These are phyloP conservation scores for Zychaea mexicana DNA, from an alignment of 371 early-diverging fungal species.

Conservation along the genomic window DNA sequence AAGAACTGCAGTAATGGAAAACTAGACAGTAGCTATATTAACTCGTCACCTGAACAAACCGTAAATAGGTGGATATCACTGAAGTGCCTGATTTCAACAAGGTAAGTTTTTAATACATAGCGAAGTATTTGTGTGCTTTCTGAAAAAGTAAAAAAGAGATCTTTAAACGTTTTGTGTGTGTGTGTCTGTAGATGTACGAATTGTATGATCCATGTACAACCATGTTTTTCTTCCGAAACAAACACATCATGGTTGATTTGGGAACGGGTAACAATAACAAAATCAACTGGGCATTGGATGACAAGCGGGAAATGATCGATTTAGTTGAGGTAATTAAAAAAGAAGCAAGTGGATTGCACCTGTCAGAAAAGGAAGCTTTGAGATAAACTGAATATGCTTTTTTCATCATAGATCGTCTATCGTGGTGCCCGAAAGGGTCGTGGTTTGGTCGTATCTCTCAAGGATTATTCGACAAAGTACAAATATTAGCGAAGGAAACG, in stretches of 20 bases:
- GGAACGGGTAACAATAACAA: conserved; percentile 99
- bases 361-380: too few species aligned
- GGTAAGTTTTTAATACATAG: conserved; percentile 25
- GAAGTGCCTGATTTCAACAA: conserved; percentile 93
- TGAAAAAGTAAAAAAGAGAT: not conserved
- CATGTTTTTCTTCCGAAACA: conserved; percentile 95
- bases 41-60: not conserved
- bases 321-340: conserved; percentile 75
- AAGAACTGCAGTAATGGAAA: not conserved
- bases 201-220: conserved; percentile 96
- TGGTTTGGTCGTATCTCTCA: conserved; percentile 94
- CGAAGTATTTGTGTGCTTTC: not conserved
- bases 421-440: conserved; percentile 93
- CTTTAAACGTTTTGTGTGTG: not conserved
- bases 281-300: conserved; percentile 95
- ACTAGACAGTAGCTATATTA: not conserved
- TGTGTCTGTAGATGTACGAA: conserved; percentile 81
- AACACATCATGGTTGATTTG: conserved; percentile 97
- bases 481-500: conserved; percentile 65
- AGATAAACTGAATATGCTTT: not conserved
- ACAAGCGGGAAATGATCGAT: conserved; percentile 88
- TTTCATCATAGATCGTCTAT: conserved; percentile 69
- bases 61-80: conserved; percentile 69
- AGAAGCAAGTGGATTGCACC: too few species aligned
- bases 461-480: conserved; percentile 97